Evolutionary conservation across 768 basidiomycete genomes (phyloP), one percentile per base, ranked within the genome.

Genomic region (Macrolepiota dolichaula): DNA sequence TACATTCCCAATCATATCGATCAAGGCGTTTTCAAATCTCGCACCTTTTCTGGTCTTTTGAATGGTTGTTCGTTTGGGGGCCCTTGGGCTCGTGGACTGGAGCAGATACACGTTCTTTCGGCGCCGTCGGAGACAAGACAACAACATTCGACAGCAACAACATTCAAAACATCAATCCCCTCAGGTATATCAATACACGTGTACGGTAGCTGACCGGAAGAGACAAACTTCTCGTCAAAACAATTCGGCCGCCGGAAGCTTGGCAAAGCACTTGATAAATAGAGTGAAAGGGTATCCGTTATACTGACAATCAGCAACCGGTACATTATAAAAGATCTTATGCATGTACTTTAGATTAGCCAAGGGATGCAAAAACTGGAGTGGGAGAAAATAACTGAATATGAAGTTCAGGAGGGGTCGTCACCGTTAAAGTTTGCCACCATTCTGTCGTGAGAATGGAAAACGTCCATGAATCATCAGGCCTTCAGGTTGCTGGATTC

Each of bases 401-500:
- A 54, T 38, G 52, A 54, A 25, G 35, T 36, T 38, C 19, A 37
- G 3, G 19, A 19, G 17, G 52, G 29, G 29, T 13, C 17, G 50
- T 12, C 24, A 32, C 40, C 42, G 1, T 44, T n/a, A 17, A 44
- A 44, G 42, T 44, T 52, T 52, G 50, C 29, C 38, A 42, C 40
- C 50, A 51, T 59, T 59, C 50, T 52, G 19, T 40, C 58, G 32
- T 38, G 40, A 51, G 55, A 56, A 62, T 19, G 38, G 27, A 35
- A 29, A 51, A 44, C 32, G 46, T 46, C 32, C 27, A 35, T 10
- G 46, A 50, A 27, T 13, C 32, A 54, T 62, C 49, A 62, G 29
- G 42, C 19, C 32, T 46, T 62, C 49, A 62, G 29, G 42, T 36
- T 25, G 24, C 19, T 29, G 61, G 32, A 47, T 32, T 42, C 32